Conservation (phyloP, 257 asterid genomes). For the Ligustrum vulgare region DNA sequence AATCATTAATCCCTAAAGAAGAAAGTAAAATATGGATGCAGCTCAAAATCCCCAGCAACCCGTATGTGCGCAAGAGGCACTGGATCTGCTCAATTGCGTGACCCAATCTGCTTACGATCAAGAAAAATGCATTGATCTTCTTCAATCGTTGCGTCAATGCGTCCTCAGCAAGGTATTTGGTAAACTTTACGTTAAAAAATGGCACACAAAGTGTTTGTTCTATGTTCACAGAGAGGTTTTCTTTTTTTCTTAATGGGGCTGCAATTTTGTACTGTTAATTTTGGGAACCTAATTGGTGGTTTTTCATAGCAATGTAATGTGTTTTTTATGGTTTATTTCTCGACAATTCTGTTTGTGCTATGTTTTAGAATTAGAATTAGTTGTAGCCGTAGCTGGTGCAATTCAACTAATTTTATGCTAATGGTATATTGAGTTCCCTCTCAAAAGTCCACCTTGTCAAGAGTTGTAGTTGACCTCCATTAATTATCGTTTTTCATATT, state of each 20-base stretch:
- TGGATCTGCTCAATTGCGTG: conserved; percentile 79
- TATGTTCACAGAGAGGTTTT: neutral
- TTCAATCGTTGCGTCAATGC: conserved; percentile 75
- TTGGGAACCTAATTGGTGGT: neutral
- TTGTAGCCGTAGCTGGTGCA: neutral
- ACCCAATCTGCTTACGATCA: conserved; percentile 64
- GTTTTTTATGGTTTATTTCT: neutral
- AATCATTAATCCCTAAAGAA: conserved; percentile 34
- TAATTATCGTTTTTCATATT: neutral
- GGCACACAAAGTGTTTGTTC: neutral
- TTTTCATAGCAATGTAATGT: neutral
- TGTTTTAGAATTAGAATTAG: neutral
- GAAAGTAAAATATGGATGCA: conserved; percentile 36
- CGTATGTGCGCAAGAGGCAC: conserved; percentile 66
- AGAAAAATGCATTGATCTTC: conserved; percentile 60
- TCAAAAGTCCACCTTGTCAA: neutral
- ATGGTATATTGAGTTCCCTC: neutral
- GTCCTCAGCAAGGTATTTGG: conserved; percentile 56
- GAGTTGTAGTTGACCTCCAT: neutral
- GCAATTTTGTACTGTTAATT: neutral
- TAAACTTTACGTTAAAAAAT: neutral
- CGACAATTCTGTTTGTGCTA: neutral
- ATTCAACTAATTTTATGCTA: neutral
- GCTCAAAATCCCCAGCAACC: conserved; percentile 48
- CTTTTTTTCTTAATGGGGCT: neutral